Evolutionary conservation across 768 basidiomycete genomes (phyloP).

Genomic region (Kwoniella bestiolae): DNA sequence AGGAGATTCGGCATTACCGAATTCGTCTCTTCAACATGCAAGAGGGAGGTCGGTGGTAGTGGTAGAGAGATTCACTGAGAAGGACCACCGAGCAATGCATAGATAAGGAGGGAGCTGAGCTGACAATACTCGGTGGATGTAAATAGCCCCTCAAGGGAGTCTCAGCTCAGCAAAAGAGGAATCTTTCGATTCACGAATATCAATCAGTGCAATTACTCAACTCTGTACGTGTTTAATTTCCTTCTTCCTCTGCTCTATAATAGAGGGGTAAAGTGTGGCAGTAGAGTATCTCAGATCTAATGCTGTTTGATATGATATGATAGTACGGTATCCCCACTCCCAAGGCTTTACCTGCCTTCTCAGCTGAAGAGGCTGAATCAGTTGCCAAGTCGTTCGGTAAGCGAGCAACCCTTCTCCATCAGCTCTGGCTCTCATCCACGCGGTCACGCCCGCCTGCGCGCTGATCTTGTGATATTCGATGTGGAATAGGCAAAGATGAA

Average conservation of each 20-base stretch:
- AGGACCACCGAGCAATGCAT: background rate
- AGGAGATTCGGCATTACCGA: conserved; percentile 17
- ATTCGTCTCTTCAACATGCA: background rate
- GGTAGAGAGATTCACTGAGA: background rate
- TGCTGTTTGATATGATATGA: too few relatives aligned
- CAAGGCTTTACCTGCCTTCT: conserved; percentile 82
- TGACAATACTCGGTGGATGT: background rate
- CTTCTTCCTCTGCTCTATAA: conserved; percentile 1
- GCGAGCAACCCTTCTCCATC: too few relatives aligned
- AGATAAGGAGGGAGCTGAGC: background rate
- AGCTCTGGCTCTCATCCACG: too few relatives aligned
- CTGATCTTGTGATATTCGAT: conserved; percentile 7
- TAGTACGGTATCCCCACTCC: conserved; percentile 97
- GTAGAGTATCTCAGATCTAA: too few relatives aligned
- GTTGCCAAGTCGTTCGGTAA: conserved; percentile 89
- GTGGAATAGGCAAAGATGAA: conserved; percentile 66
- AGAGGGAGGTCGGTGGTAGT: background rate
- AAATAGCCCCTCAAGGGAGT: conserved; percentile 28
- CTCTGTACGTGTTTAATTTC: conserved; percentile 68
- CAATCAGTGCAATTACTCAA: conserved; percentile 94
- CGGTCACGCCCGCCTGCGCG: too few relatives aligned
- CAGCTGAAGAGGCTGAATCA: conserved; percentile 83
- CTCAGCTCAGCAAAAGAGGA: conserved; percentile 69
- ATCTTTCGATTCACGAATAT: conserved; percentile 96
- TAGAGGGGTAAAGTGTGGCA: too few relatives aligned